A percentile compares a stretch with the other conserved stretches of the same genome.
Evolutionary conservation across 1,284 basidiomycete genomes (phyloP).

Genomic region (Ganoderma boninense): DNA sequence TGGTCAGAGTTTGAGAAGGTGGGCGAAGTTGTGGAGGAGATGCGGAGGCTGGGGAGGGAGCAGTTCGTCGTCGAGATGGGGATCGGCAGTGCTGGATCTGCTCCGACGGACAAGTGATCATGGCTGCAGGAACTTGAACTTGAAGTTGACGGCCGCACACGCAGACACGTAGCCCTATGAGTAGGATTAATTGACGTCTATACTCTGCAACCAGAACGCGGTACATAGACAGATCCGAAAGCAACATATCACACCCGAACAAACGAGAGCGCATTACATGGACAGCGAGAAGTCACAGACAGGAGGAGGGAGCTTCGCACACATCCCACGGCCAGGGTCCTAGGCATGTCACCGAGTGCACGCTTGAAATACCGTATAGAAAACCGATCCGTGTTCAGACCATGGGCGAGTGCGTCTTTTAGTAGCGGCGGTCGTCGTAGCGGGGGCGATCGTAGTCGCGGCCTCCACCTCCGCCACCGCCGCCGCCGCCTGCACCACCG

Average conservation of each 20-base stretch:
- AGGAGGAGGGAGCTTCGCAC: constrained; percentile 11
- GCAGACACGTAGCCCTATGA: background rate
- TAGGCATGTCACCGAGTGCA: background rate
- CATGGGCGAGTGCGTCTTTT: constrained; percentile 7
- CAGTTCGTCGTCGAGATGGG: constrained; percentile 69
- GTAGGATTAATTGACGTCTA: background rate
- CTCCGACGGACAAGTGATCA: background rate
- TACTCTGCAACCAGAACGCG: constrained; percentile 8
- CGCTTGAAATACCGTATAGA: constrained; percentile 9
- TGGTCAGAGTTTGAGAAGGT: constrained; percentile 76
- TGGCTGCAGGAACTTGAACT: too few species aligned
- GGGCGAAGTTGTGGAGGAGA: constrained; percentile 72
- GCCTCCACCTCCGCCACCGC: constrained; percentile 31
- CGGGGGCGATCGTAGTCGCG: constrained; percentile 46
- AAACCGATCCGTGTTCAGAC: background rate
- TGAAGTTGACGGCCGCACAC: background rate
- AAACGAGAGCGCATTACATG: constrained; percentile 22
- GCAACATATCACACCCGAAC: constrained; percentile 27
- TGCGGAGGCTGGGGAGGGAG: constrained; percentile 65
- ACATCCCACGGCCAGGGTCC: constrained; percentile 4
- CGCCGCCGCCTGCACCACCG: constrained; percentile 38
- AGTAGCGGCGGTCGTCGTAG: constrained; percentile 56
- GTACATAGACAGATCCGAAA: constrained; percentile 24
- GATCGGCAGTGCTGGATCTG: constrained; percentile 55
- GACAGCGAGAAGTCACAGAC: constrained; percentile 16